phyloP scores from a whole-genome alignment of 2,329 filamentous ascomycete genomes.

The Drechslerella stenobrocha region DNA sequence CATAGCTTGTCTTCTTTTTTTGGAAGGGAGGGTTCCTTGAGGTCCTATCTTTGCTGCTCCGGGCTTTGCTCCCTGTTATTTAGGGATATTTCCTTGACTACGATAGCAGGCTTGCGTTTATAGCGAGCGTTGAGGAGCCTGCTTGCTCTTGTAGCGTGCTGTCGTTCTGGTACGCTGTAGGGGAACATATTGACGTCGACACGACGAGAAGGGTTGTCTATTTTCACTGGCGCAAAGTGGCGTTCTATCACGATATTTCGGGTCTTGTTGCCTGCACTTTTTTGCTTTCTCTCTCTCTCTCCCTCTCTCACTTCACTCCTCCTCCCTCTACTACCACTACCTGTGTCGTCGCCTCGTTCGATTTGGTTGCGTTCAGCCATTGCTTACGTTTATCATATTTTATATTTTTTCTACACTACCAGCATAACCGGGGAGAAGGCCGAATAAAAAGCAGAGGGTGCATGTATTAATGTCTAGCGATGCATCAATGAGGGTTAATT shows the following conservation, averaged over 20 bases:
- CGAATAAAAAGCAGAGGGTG: conserved; percentile 20
- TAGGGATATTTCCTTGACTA: no score
- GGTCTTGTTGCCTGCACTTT: neutral
- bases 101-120: conserved; percentile 17
- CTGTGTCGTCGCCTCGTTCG: no score
- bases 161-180: neutral
- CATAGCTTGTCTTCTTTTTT: neutral
- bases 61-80: conserved; percentile 6
- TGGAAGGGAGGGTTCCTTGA: no score
- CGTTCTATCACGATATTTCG: no score
- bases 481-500: neutral
- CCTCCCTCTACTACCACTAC: no score
- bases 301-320: neutral
- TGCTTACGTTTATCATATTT: conserved; percentile 7
- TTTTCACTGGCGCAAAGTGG: conserved; percentile 22
- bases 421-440: neutral
- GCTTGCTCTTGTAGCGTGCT: conserved; percentile 2
- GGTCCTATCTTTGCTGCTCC: conserved; percentile 7
- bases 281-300: neutral
- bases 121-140: neutral
- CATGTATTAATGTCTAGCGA: conserved; percentile 46
- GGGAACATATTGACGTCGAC: no score
- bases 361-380: neutral
- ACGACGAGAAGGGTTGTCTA: neutral
- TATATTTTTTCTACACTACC: conserved; percentile 9